phyloP scores from a whole-genome alignment of 768 basidiomycete genomes.

The Serendipita sp. region DNA sequence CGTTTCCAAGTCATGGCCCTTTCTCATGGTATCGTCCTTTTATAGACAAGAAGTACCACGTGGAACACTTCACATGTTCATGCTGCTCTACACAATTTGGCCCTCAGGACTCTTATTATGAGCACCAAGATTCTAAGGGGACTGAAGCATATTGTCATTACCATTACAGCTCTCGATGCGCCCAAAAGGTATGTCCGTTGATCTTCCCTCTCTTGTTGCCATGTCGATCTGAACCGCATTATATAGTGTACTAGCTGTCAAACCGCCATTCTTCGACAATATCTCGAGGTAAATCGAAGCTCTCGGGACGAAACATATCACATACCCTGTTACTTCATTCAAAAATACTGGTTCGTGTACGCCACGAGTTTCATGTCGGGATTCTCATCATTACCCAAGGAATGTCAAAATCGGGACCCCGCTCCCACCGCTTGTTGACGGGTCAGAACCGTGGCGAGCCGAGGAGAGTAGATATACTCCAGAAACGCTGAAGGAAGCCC shows the following conservation, averaged over 20 bases:
- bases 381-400: background rate
- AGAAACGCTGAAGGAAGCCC: background rate
- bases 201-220: background rate
- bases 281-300: conserved; percentile 98
- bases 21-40: background rate
- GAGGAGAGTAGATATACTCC: background rate
- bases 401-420: conserved; percentile 2
- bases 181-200: conserved; percentile 18
- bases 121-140: conserved; percentile 54
- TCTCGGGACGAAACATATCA: conserved; percentile 99
- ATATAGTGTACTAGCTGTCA: conserved; percentile 92
- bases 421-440: background rate
- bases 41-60: conserved; percentile 5
- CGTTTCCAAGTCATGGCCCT: too few relatives aligned
- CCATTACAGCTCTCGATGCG: conserved; percentile 97
- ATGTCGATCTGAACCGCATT: background rate
- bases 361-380: background rate
- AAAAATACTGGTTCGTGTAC: background rate
- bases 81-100: conserved; percentile 92
- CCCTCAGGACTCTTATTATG: conserved; percentile 97
- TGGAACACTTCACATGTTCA: conserved; percentile 98
- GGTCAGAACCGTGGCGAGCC: background rate
- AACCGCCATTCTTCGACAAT: conserved; percentile 95
- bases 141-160: conserved; percentile 90
- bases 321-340: conserved; percentile 99